Evolutionary conservation across 1,284 basidiomycete genomes (phyloP).

Genomic region (Irpex sp.): DNA sequence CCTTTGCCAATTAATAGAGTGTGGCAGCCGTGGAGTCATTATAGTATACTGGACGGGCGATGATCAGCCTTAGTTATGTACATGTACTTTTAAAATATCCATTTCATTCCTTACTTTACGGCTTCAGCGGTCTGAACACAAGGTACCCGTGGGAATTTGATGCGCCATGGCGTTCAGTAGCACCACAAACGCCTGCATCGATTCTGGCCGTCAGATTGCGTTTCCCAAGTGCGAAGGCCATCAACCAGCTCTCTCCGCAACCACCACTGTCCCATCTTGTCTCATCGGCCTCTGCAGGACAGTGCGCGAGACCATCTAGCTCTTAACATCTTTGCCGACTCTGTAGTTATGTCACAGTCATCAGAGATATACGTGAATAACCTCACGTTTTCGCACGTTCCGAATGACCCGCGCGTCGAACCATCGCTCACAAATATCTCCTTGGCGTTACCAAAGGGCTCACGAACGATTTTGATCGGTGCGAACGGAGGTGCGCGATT

Average conservation of each 20-base stretch:
- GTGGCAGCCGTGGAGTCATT: too few species aligned
- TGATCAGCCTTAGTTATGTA: too few species aligned
- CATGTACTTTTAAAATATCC: too few species aligned
- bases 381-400: constrained; percentile 63
- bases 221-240: neutral
- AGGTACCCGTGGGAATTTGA: too few species aligned
- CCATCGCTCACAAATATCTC: constrained; percentile 65
- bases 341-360: neutral
- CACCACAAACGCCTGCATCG: too few species aligned
- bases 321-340: too few species aligned
- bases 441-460: constrained; percentile 67
- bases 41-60: too few species aligned
- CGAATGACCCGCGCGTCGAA: constrained; percentile 18
- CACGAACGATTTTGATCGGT: constrained; percentile 81
- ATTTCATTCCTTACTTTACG: too few species aligned
- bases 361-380: constrained; percentile 48
- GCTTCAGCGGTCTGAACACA: too few species aligned
- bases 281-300: neutral
- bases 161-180: too few species aligned
- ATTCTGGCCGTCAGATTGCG: neutral
- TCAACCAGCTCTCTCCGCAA: neutral
- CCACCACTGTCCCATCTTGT: neutral
- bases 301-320: too few species aligned
- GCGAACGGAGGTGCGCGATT: constrained; percentile 77
- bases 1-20: too few species aligned